Evolutionary conservation across 805 yeast genomes (phyloP), one percentile per base, ranked within the genome.

Genomic region (Cyberlindnera saturnus): DNA sequence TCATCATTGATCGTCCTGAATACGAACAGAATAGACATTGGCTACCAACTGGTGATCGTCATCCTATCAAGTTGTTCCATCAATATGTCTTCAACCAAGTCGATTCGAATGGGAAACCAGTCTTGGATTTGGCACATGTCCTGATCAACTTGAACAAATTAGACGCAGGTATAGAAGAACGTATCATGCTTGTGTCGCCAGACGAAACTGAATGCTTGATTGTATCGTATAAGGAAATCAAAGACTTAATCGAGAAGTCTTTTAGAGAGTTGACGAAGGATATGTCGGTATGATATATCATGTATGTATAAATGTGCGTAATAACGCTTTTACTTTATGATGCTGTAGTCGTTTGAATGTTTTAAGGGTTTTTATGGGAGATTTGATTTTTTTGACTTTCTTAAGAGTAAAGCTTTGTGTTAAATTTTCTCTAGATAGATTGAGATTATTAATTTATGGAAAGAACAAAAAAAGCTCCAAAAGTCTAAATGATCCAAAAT

Each of bases 91-190:
- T 90, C 66, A 93, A 86, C 56, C 95, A 87, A 59, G 75, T 73
- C 32, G 89, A 87, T 60, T 90, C 83, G 41, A 63, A 63, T 19
- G 96, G 96, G 13, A 74, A 74, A 53, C 89, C 96, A 3, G 76
- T 81, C 2, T 66, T 88, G 44, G 96, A 93, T 62, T 69, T 93
- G 53, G 81, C 89, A 1, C 88, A 88, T 60, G 90, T 89, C 6
- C 66, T 93, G 47, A 70, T 78, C 39, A 77, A 84, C 54, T 67
- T 93, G 56, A 91, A 91, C 65, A 93, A 91, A 63, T 69, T 93
- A 50, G 99, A 93, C 59, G 95, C 91, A 6, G 98, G 97, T 1
- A 74, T 83, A 30, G 89, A 86, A 40, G 99, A 93, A 63, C 80
- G 77, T 51, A 64, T 93, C 14, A 67, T 90, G 60, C 71, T 93